Base-by-base conservation (phyloP, 345 rosid species). In the Eucalyptus erythrocorys region DNA sequence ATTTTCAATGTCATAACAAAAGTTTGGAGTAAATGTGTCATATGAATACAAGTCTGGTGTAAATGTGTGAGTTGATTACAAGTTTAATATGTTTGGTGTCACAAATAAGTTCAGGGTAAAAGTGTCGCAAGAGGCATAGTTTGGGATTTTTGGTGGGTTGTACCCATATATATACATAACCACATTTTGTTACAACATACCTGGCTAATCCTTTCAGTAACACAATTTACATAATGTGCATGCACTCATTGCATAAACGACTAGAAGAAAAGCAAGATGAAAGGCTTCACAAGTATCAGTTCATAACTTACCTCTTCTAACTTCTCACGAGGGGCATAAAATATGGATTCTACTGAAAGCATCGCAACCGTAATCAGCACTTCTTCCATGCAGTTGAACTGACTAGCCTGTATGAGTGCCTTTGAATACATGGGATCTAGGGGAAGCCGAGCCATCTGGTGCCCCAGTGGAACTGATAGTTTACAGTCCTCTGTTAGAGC, bases 381-480 rank as follows among this genome's bases (percentile, higher is more conserved):
- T 94, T 96, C 99, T 91, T 96, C 98, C 89, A 97, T 92, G 91
- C 99, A 97, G 86, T 96, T 96, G 91, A 93, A 95, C 88, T 95
- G 94, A 90, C 94, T 94, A 55, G 98, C 99, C 88, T 93, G 92
- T 87, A 97, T 92, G 49, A 97, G 95, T 90, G 99, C 96, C 94
- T 94, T 97, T 86, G 99, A 95, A 91, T 95, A 96, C 50, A 96
- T 92, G 85, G 98, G 99, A 87, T 97, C 97, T 47, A 97, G 91
- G 50, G 99, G 99, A 81, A 97, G 96, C 90, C 96, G 98, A 87
- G 98, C 93, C 99, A 97, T 97, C 92, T 95, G 99, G 90, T 90
- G 92, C 86, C 99, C 99, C 50, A 91, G 92, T 49, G 99, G 99
- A 90, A 95, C 92, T 22, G 96, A 95, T 87, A 97, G 91, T 92